Base-by-base conservation (phyloP, 257 asterid species). In the Apocynum venetum region DNA sequence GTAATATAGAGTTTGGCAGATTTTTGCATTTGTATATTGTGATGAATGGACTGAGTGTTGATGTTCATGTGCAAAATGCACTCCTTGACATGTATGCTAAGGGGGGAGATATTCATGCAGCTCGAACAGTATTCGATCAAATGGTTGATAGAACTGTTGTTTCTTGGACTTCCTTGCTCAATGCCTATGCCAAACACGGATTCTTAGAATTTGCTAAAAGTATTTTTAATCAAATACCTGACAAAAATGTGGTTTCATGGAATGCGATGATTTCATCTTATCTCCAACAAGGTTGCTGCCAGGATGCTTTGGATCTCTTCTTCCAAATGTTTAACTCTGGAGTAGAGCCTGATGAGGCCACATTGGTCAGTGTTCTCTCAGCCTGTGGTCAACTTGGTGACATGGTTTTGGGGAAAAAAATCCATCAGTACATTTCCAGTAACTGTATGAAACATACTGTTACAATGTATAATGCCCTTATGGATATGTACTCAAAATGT, bases 401-500 rank as follows among this genome's bases (percentile, higher is more conserved):
- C 77, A 75, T 87, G 81, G 88, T 59, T 38, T 83, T 81, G 56
- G 96, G 91, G 64, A 80, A 46, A 14, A 77, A 84, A 81, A 77
- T 67, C 84, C 90, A 86, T 60, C 76, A 51, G 31, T 85, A 82
- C 67, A n/a, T 87, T 73, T 81, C 19, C 19, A 65, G 41, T 49
- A 76, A 75, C 35, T 49, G 43, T 49, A 40, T 77, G 38, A 79
- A 77, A 61, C 84, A 78, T 20, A 76, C 81, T 66, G 77, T 85
- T 52, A 83, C 89, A 8, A 5, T 86, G 57, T 73, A 51, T 63
- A 91, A 89, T 79, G 84, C 94, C 59, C 91, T 89, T 31, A 59
- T 90, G 40, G 92, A 90, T 82, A 92, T 89, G 96, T 90, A 86
- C 47, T 90, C 94, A 59, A 92, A 89, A 82, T 90, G 96, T 76